Evolutionary conservation across 1,284 basidiomycete species (phyloP), one percentile per base, ranked within the genome.

Genomic region (Exsudoporus floridanus): DNA sequence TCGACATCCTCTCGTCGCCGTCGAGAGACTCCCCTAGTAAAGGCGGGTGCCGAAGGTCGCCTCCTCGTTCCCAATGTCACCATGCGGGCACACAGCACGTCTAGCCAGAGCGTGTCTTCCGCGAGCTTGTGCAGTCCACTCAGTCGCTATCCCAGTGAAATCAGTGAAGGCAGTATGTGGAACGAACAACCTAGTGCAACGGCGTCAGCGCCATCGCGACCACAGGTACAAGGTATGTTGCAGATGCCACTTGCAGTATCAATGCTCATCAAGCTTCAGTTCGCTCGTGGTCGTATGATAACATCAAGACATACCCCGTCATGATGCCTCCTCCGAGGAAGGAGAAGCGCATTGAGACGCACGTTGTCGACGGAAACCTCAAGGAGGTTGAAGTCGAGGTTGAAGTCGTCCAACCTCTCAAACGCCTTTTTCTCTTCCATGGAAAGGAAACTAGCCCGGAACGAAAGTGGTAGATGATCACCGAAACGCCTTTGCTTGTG

Each of bases 261-360:
- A 2, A 49, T 12, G 6, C 57, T 55, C 31, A 50, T 34, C 19
- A 13, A 6, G 8, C 13, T 42, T 41, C 36, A 62, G 86, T 73
- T 13, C 83, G 83, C 18, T 82, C 85, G 1, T 85, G 83, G 84
- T 86, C 84, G 2, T 87, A 86, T 60, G 85, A 86, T 58, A 81
- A 84, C 58, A 69, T 83, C 49, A 77, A 76, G 63, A 85, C 83
- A 1, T 88, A 87, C 56, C 81, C 82, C 7, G 72, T 81, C 54
- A 83, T 88, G 81, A 77, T 74, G 54, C 70, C 78, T 37, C 78
- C 78, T 16, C 67, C 71, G 25, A 75, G 76, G 69, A 83, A 75
- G 66, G 80, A 83, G 70, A 79, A 76, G 63, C 77, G 76, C 54
- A 73, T 74, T 18, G 74, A 74, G 63, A 65, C 63, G 8, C 67